Conservation (phyloP, 1,284 basidiomycete genomes). For the Phylloporus sp. region DNA sequence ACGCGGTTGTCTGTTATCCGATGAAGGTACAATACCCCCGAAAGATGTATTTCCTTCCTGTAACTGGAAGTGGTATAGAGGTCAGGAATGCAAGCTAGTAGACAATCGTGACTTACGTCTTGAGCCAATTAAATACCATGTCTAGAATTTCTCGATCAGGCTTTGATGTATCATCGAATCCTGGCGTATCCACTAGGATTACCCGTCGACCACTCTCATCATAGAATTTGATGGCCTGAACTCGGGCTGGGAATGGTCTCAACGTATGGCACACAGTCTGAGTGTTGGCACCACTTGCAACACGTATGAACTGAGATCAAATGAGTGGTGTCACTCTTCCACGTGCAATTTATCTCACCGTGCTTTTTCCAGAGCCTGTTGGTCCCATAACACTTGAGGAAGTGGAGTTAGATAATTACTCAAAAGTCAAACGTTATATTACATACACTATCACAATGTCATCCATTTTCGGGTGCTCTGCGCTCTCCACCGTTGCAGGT, state of each 20-base stretch:
- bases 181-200: constrained; percentile 27
- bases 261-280: constrained; percentile 15
- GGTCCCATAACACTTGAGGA: constrained; percentile 25
- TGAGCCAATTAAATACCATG: constrained; percentile 31
- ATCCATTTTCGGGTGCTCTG: constrained; percentile 2
- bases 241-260: constrained; percentile 16
- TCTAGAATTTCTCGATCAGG: constrained; percentile 28
- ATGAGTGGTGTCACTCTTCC: background rate
- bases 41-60: constrained; percentile 34
- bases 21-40: constrained; percentile 53
- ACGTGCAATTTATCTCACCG: constrained; percentile 12
- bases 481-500: too few species aligned
- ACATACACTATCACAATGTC: constrained; percentile 28
- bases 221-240: constrained; percentile 16
- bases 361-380: constrained; percentile 26
- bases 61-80: constrained; percentile 31
- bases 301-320: constrained; percentile 29
- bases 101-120: constrained; percentile 17
- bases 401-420: background rate
- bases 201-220: constrained; percentile 6
- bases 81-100: background rate
- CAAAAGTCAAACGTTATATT: background rate
- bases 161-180: constrained; percentile 21
- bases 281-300: constrained; percentile 14
- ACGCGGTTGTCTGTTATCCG: constrained; percentile 51